Evolutionary conservation across 1,284 basidiomycete genomes (phyloP), one percentile per base, ranked within the genome.

Genomic region (Clitocybe nebularis): DNA sequence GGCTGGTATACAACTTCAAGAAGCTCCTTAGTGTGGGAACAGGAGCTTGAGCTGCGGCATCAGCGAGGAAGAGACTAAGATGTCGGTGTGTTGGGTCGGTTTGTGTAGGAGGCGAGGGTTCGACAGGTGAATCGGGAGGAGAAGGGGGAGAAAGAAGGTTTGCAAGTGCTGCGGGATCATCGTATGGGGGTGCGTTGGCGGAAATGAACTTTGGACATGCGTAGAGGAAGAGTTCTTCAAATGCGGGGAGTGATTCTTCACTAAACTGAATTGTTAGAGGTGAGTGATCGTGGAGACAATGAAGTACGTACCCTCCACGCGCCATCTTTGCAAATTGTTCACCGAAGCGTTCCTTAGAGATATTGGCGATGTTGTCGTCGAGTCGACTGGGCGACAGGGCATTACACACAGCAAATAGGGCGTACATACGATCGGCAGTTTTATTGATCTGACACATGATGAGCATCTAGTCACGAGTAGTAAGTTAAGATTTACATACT

Each of bases 191-290:
- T 3, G 94, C 84, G 64, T 93, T 95, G 49, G 91, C 90, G 6
- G 83, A 83, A 66, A 99, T 94, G 71, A 97, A 98, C 65, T 97
- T 96, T 9, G 95, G 95, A 64, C 91, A 95, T 9, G 94, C 90
- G 51, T 90, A 91, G 20, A 90, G 67, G 78, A 93, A 99, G 41
- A 98, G 84, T 64, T 99, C 95, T 63, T 95, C 89, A 64, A 92
- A 97, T 0, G 89, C 86, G 10, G 84, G 71, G 32, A 93, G 68
- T 8, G 85, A 84, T 50, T 94, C 92, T 47, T 81, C 71, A 23
- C 78, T 83, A 46, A 38, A n/a, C 22, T 4, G 34, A 21, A 14
- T 26, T n/a, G n/a, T 10, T 29, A 25, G 8, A 28, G 17, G 20
- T 22, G 22, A 7, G 35, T 19, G 20, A 1, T 10, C 11, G 10